These are phyloP conservation scores for Verticillium nubilum DNA, from an alignment of 2,329 filamentous ascomycete species.

Conservation along the genomic window DNA sequence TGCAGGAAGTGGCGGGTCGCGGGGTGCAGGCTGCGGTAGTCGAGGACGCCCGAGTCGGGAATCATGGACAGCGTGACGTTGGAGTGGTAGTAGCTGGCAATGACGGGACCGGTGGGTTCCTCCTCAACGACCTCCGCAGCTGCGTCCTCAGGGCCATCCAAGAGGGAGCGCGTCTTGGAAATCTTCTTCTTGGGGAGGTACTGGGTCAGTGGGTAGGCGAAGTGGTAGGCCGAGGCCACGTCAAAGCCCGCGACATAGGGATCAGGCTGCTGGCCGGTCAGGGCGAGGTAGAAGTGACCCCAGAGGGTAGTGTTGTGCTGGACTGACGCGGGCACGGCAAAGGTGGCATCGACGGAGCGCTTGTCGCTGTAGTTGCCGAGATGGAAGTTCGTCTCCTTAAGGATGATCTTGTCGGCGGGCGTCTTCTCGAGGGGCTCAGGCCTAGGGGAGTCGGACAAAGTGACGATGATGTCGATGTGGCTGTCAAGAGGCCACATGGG, in stretches of 20 bases:
- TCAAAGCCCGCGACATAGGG: constrained; percentile 70
- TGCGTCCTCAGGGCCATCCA: constrained; percentile 51
- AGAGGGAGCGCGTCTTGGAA: constrained; percentile 78
- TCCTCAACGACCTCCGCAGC: constrained; percentile 46
- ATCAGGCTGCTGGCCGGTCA: constrained; percentile 71
- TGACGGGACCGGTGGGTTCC: constrained; percentile 57
- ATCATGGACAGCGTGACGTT: constrained; percentile 89
- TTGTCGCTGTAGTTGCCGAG: constrained; percentile 75
- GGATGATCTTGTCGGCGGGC: constrained; percentile 63
- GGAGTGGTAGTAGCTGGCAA: constrained; percentile 87
- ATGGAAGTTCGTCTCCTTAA: constrained; percentile 75
- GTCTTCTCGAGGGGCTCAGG: constrained; percentile 62
- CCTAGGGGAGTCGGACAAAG: constrained; percentile 70
- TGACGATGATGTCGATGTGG: constrained; percentile 76
- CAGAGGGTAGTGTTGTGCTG: constrained; percentile 92
- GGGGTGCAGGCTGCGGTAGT: constrained; percentile 62
- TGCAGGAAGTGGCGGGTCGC: constrained; percentile 72
- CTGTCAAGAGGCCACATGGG: constrained; percentile 85
- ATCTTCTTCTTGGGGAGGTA: constrained; percentile 89
- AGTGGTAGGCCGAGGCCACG: constrained; percentile 71
- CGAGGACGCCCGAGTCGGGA: constrained; percentile 68
- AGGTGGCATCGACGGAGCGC: constrained; percentile 69
- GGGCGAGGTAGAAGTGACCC: constrained; percentile 86
- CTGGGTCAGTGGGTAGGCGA: constrained; percentile 79
- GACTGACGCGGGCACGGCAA: constrained; percentile 71